These are phyloP conservation scores for Barbarea vulgaris DNA, from an alignment of 345 rosid species.

Conservation along the genomic window DNA sequence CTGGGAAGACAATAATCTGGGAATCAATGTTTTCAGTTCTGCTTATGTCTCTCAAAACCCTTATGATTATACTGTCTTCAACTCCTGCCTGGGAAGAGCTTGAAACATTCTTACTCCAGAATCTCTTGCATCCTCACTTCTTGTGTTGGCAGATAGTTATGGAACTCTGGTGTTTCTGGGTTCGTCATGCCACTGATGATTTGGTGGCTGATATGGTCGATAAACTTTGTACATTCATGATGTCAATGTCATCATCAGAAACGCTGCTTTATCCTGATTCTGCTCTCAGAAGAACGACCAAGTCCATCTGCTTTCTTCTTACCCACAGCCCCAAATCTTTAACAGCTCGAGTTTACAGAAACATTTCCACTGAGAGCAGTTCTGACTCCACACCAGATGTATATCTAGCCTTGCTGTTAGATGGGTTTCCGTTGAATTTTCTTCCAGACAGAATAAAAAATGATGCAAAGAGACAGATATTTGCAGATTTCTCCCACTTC, in stretches of 20 bases:
- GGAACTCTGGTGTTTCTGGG: conserved; percentile 88
- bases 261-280: conserved; percentile 56
- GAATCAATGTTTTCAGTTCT: conserved; percentile 65
- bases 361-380: conserved; percentile 44
- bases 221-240: conserved; percentile 60
- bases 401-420: conserved; percentile 64
- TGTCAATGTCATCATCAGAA: conserved; percentile 55
- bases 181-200: conserved; percentile 61
- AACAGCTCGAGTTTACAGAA: conserved; percentile 58
- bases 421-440: conserved; percentile 72
- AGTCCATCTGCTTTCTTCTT: conserved; percentile 63
- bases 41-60: conserved; percentile 67
- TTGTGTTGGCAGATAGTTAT: conserved; percentile 75
- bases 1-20: conserved; percentile 65
- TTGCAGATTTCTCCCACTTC: conserved; percentile 59
- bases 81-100: conserved; percentile 69
- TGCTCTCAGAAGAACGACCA: conserved; percentile 69
- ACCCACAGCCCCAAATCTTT: conserved; percentile 51
- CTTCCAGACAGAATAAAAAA: conserved; percentile 55
- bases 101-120: conserved; percentile 64
- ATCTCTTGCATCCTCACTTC: conserved; percentile 80
- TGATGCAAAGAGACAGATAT: conserved; percentile 55
- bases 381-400: conserved; percentile 52
- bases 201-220: conserved; percentile 48
- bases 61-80: conserved; percentile 65